Evolutionary conservation across 192 early-diverging fungal genomes (phyloP).

Genomic region (Entomortierella lignicola): DNA sequence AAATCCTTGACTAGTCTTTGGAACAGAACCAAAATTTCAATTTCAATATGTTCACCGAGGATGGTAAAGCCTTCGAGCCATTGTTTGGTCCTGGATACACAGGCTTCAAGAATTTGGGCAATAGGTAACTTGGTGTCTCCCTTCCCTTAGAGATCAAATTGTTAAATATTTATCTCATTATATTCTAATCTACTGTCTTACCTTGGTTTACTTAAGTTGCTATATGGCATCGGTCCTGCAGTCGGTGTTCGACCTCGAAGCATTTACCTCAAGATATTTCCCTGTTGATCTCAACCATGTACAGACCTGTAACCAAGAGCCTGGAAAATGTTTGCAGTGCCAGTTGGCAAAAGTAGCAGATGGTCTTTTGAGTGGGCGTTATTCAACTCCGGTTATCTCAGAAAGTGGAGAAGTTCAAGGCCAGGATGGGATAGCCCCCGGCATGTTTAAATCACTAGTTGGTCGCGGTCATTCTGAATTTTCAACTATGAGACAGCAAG

Average conservation of each 20-base stretch:
- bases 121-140: constrained; percentile 66
- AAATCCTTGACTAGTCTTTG: constrained; percentile 71
- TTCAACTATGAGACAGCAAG: constrained; percentile 95
- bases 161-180: not conserved
- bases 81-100: constrained; percentile 93
- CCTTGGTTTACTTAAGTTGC: constrained; percentile 68
- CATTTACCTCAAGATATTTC: constrained; percentile 74
- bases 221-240: constrained; percentile 97
- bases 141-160: not conserved
- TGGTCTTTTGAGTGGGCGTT: constrained; percentile 90
- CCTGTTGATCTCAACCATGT: constrained; percentile 60
- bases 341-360: constrained; percentile 93
- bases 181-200: not conserved
- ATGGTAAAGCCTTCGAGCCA: constrained; percentile 86
- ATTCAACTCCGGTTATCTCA: constrained; percentile 68
- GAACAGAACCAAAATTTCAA: constrained; percentile 98
- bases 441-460: constrained; percentile 91
- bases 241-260: constrained; percentile 82
- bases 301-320: constrained; percentile 59
- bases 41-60: constrained; percentile 97
- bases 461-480: constrained; percentile 95
- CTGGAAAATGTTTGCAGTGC: constrained; percentile 87
- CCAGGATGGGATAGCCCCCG: constrained; percentile 88
- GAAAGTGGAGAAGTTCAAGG: constrained; percentile 59
- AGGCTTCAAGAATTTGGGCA: constrained; percentile 94